phyloP scores from a whole-genome alignment of 148 eudicot species.

The Camellia japonica region DNA sequence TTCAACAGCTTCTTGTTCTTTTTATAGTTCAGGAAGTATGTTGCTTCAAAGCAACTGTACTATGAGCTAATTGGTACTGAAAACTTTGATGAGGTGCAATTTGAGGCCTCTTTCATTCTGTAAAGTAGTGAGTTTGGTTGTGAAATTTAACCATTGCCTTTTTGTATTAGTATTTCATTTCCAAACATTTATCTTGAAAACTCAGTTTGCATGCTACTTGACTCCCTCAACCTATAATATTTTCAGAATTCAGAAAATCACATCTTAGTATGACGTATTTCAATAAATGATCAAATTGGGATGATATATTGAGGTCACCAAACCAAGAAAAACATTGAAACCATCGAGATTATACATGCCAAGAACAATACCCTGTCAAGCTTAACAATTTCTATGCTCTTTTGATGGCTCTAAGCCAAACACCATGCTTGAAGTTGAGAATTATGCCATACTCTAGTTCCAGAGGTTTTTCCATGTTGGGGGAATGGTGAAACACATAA shows the following conservation, averaged over 20 bases:
- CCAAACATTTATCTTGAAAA: neutral
- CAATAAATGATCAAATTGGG: neutral
- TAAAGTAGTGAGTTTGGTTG: slow-evolving; percentile 23
- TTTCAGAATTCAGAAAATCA: neutral
- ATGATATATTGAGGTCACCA: neutral
- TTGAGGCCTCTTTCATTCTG: neutral
- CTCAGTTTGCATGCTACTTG: neutral
- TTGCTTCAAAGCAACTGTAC: neutral
- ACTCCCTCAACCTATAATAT: neutral
- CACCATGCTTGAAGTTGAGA: slow-evolving; percentile 78
- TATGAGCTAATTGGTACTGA: slow-evolving; percentile 16
- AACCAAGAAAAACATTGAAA: neutral
- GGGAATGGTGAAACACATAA: slow-evolving; percentile 72
- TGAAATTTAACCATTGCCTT: slow-evolving; percentile 1
- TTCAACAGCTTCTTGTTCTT: slow-evolving; percentile 69
- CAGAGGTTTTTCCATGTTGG: slow-evolving; percentile 75
- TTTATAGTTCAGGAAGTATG: neutral
- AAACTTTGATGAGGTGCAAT: slow-evolving; percentile 6
- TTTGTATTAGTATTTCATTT: neutral
- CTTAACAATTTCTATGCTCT: slow-evolving; percentile 21
- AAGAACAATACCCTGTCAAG: neutral
- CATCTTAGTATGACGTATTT: neutral
- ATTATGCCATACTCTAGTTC: slow-evolving; percentile 72
- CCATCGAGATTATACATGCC: neutral
- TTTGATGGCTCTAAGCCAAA: slow-evolving; percentile 61